These are phyloP conservation scores for Tolypocladium pustulatum DNA, from an alignment of 2,329 filamentous ascomycete species.

Conservation along the genomic window DNA sequence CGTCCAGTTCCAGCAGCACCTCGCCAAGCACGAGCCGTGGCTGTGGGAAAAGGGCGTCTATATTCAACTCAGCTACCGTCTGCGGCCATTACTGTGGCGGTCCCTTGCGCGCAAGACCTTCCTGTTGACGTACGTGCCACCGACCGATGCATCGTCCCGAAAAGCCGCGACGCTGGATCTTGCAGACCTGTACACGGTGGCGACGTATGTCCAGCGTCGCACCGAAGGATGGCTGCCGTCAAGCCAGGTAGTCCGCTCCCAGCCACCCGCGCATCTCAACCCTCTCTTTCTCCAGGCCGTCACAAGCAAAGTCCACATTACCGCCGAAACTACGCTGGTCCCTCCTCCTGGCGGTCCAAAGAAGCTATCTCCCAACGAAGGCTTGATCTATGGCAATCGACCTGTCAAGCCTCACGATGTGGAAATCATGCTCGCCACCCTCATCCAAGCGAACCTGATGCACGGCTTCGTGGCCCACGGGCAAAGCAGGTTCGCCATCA, in stretches of 20 bases:
- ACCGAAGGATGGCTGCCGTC: conserved; percentile 46
- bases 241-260: conserved; percentile 18
- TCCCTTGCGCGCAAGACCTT: conserved; percentile 71
- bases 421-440: conserved; percentile 66
- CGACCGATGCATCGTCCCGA: conserved; percentile 40
- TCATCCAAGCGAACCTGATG: conserved; percentile 72
- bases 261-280: conserved; percentile 33
- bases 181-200: conserved; percentile 52
- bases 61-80: conserved; percentile 63
- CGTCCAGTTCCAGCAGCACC: conserved; percentile 57
- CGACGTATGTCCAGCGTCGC: conserved; percentile 53
- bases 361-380: conserved; percentile 45
- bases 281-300: conserved; percentile 41
- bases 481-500: conserved; percentile 68
- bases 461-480: conserved; percentile 76
- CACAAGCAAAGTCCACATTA: conserved; percentile 30
- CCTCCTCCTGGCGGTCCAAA: conserved; percentile 36
- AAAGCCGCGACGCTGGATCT: conserved; percentile 68
- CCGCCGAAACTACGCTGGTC: conserved; percentile 30
- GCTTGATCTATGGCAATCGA: conserved; percentile 54
- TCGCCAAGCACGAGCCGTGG: conserved; percentile 57
- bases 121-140: conserved; percentile 64
- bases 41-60: conserved; percentile 67
- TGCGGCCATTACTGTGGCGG: conserved; percentile 76
- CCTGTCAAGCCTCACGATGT: conserved; percentile 51